Evolutionary conservation across 768 basidiomycete species (phyloP).

Genomic region (Clitopilus hobsonii): DNA sequence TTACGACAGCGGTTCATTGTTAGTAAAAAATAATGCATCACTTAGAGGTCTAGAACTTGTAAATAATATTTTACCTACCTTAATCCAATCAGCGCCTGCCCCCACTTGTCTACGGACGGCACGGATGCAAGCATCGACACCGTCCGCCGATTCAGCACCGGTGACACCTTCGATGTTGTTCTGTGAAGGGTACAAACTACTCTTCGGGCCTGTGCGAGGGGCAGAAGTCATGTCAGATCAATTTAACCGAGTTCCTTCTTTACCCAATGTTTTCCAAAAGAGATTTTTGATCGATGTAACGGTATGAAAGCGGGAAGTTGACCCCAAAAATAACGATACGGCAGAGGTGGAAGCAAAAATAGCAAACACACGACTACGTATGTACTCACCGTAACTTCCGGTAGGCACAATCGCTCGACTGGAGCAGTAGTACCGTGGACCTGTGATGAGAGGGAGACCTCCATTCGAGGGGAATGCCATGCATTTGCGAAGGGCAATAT

Average conservation of each 20-base stretch:
- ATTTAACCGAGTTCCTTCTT: no score
- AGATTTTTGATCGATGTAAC: no score
- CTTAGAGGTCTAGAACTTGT: background rate
- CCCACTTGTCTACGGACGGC: slow-evolving; percentile 60
- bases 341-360: no score
- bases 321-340: no score
- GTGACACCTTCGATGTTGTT: slow-evolving; percentile 54
- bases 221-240: background rate
- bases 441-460: slow-evolving; percentile 42
- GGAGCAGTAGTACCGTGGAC: slow-evolving; percentile 59
- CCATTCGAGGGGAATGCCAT: slow-evolving; percentile 20
- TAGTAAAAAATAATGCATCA: background rate
- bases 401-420: slow-evolving; percentile 57
- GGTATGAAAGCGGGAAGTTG: no score
- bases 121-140: slow-evolving; percentile 46
- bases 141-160: slow-evolving; percentile 58
- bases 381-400: slow-evolving; percentile 49
- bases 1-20: no score
- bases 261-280: no score
- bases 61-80: slow-evolving; percentile 27
- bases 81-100: slow-evolving; percentile 66
- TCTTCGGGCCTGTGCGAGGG: slow-evolving; percentile 49
- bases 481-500: slow-evolving; percentile 53
- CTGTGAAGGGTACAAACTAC: slow-evolving; percentile 33
- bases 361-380: slow-evolving; percentile 2